phyloP scores from a whole-genome alignment of 2,329 filamentous ascomycete genomes.

The Trematosphaeria pertusa region DNA sequence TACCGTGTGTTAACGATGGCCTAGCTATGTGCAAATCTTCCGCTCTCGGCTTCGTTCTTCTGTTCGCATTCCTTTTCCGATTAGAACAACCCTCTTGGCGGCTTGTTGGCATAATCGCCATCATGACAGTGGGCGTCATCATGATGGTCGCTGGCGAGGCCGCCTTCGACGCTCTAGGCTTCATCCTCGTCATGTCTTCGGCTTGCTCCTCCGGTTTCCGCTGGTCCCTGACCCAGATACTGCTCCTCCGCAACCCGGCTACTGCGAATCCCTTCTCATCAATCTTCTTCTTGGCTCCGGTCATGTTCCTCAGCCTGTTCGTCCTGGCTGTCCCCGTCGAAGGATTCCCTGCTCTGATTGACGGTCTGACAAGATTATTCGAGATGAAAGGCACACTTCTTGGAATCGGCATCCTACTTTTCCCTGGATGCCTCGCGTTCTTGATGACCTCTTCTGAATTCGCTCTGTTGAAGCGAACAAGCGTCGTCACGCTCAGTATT shows the following conservation, averaged over 20 bases:
- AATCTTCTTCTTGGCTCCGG: conserved; percentile 95
- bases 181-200: conserved; percentile 89
- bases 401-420: conserved; percentile 78
- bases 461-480: conserved; percentile 90
- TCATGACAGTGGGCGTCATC: conserved; percentile 91
- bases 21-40: conserved; percentile 96
- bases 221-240: conserved; percentile 97
- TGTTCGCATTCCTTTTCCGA: conserved; percentile 94
- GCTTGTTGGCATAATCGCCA: conserved; percentile 83
- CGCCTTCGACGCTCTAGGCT: conserved; percentile 84
- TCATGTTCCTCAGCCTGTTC: conserved; percentile 90
- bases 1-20: background rate
- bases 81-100: conserved; percentile 87
- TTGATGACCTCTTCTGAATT: conserved; percentile 97
- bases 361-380: conserved; percentile 69
- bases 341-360: conserved; percentile 71
- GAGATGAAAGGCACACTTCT: conserved; percentile 71
- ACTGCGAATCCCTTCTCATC: conserved; percentile 96
- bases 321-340: conserved; percentile 85
- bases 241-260: conserved; percentile 90
- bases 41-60: conserved; percentile 88
- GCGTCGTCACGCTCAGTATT: conserved; percentile 93
- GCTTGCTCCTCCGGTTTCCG: conserved; percentile 96
- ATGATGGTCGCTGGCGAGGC: conserved; percentile 99
- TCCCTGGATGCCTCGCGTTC: conserved; percentile 90